A percentile compares a stretch with the other conserved stretches of the same genome.
Conservation (phyloP, 2,329 filamentous ascomycete species). For the Nemania sp. region DNA sequence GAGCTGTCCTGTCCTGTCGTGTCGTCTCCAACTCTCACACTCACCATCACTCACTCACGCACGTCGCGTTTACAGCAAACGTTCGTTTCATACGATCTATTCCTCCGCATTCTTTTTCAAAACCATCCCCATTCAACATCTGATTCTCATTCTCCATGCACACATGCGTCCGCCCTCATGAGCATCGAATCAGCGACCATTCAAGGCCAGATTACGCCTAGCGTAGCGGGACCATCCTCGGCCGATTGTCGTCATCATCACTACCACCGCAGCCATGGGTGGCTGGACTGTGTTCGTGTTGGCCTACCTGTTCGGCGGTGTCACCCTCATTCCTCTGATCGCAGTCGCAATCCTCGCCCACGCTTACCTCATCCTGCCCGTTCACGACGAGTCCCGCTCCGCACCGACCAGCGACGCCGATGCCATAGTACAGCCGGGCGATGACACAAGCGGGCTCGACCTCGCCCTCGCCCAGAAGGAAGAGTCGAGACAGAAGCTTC, state of each 20-base stretch:
- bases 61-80: too few species aligned
- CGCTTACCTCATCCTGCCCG: constrained; percentile 69
- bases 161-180: constrained; percentile 31
- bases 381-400: constrained; percentile 47
- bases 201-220: constrained; percentile 25
- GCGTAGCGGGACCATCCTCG: constrained; percentile 32
- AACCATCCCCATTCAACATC: too few species aligned
- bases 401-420: constrained; percentile 40
- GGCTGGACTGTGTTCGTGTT: constrained; percentile 64
- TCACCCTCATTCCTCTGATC: constrained; percentile 83
- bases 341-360: constrained; percentile 64
- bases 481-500: constrained; percentile 57
- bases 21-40: too few species aligned
- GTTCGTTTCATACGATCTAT: too few species aligned
- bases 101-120: too few species aligned
- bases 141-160: neutral
- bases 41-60: too few species aligned
- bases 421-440: constrained; percentile 59
- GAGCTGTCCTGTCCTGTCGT: too few species aligned
- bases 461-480: constrained; percentile 64
- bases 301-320: constrained; percentile 81
- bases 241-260: constrained; percentile 24
- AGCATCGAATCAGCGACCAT: too few species aligned
- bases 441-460: constrained; percentile 67
- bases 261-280: constrained; percentile 49